These are phyloP conservation scores for Spergularia azorica DNA, from an alignment of 179 eudicot genomes.

Conservation along the genomic window DNA sequence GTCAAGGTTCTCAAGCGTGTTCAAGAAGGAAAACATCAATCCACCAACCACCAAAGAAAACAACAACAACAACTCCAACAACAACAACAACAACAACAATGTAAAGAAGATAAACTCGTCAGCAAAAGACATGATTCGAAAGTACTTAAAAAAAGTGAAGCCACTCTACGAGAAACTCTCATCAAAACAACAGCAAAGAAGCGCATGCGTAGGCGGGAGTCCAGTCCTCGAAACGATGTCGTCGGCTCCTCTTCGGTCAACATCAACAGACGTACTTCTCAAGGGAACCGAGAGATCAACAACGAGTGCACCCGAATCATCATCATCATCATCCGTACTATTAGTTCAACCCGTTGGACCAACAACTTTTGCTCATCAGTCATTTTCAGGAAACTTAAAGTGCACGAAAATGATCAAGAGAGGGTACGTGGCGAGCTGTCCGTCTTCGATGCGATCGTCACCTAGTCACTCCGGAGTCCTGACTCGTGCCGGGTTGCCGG, in stretches of 20 bases:
- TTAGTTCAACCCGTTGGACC: neutral
- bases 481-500: slow-evolving; percentile 36
- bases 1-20: slow-evolving; percentile 69
- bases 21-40: slow-evolving; percentile 45
- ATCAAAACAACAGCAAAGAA: slow-evolving; percentile 22
- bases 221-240: slow-evolving; percentile 9
- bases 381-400: slow-evolving; percentile 73
- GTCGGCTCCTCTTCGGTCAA: slow-evolving; percentile 12
- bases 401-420: slow-evolving; percentile 42
- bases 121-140: slow-evolving; percentile 72
- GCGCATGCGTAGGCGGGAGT: slow-evolving; percentile 4
- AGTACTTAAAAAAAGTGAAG: slow-evolving; percentile 78
- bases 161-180: slow-evolving; percentile 78
- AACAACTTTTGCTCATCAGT: slow-evolving; percentile 15
- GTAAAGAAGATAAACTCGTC: slow-evolving; percentile 46
- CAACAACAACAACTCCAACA: neutral
- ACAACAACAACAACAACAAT: neutral
- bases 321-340: neutral
- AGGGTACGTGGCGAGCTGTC: slow-evolving; percentile 67
- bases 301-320: neutral
- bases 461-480: slow-evolving; percentile 77
- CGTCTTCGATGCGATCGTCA: slow-evolving; percentile 86
- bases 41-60: neutral
- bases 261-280: neutral
- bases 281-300: slow-evolving; percentile 14